These are phyloP conservation scores for Hypericum androsaemum DNA, from an alignment of 345 rosid species.

Conservation along the genomic window DNA sequence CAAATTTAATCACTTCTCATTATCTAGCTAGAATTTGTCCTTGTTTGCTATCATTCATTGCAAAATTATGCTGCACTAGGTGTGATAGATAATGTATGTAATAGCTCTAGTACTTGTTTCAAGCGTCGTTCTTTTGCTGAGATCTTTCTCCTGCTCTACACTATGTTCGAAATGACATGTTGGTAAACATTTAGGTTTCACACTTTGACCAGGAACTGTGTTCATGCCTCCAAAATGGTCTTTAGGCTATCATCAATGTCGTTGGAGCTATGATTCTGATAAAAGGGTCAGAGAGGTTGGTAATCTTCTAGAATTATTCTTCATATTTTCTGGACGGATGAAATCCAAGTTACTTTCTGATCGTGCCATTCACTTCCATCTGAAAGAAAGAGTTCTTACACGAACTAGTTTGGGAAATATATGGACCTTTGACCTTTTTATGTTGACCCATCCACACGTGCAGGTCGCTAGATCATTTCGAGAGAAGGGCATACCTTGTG, in stretches of 20 bases:
- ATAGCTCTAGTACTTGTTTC: background rate
- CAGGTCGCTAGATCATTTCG: slow-evolving; percentile 70
- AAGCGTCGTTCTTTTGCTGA: background rate
- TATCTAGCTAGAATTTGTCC: too few relatives aligned
- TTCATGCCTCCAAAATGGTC: slow-evolving; percentile 99
- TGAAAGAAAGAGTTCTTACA: too few relatives aligned
- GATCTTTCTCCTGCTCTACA: background rate
- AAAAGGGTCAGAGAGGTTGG: slow-evolving; percentile 70
- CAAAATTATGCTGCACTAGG: too few relatives aligned
- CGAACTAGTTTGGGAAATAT: too few relatives aligned
- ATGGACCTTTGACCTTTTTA: background rate
- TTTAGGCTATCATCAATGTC: slow-evolving; percentile 89
- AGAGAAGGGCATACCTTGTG: slow-evolving; percentile 76
- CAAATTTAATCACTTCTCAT: too few relatives aligned
- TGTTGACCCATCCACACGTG: background rate
- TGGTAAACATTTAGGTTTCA: background rate
- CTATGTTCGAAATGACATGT: background rate
- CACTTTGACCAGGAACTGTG: slow-evolving; percentile 43
- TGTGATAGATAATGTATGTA: too few relatives aligned
- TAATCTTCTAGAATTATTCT: background rate
- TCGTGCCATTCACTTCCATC: too few relatives aligned
- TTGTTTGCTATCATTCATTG: too few relatives aligned
- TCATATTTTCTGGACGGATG: too few relatives aligned
- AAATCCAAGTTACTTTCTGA: too few relatives aligned
- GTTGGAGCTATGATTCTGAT: slow-evolving; percentile 85